These are phyloP conservation scores for Thalassia testudinum DNA, from an alignment of 116 monocot species.

Conservation along the genomic window DNA sequence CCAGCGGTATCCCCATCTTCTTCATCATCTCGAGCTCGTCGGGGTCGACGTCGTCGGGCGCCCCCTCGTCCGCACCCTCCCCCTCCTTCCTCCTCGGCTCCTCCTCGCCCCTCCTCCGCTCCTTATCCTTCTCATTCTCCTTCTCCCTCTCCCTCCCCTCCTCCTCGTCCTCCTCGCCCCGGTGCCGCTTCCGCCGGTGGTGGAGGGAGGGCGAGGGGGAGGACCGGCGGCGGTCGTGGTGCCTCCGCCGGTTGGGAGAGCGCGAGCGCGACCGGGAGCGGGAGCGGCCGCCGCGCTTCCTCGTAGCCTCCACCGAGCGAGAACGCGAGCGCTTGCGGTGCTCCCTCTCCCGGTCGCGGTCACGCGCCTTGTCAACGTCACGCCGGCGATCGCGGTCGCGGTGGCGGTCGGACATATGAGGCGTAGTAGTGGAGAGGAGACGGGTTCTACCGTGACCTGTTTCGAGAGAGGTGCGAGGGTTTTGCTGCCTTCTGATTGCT, in stretches of 20 bases:
- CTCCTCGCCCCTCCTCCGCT: conserved; percentile 1
- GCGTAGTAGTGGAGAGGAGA: no score
- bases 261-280: conserved; percentile 16
- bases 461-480: no score
- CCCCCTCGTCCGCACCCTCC: conserved; percentile 4
- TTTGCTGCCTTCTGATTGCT: no score
- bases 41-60: conserved; percentile 24
- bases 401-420: no score
- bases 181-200: conserved; percentile 47
- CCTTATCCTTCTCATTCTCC: conserved; percentile 9
- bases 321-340: conserved; percentile 19
- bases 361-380: conserved; percentile 1
- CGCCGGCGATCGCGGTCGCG: conserved; percentile 8
- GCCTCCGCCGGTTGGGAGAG: conserved; percentile 23
- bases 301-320: neutral
- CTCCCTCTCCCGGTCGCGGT: conserved; percentile 19
- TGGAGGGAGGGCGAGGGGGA: conserved; percentile 21
- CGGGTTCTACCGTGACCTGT: no score
- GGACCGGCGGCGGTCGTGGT: conserved; percentile 17
- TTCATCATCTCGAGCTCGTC: conserved; percentile 98
- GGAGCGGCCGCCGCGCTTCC: conserved; percentile 9
- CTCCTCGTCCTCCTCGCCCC: conserved; percentile 20
- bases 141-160: conserved; percentile 16
- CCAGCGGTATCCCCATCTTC: conserved; percentile 78
- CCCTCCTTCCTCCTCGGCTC: neutral